Conservation (phyloP, 352 stramenopile genomes). For the Lagenidium giganteum region DNA sequence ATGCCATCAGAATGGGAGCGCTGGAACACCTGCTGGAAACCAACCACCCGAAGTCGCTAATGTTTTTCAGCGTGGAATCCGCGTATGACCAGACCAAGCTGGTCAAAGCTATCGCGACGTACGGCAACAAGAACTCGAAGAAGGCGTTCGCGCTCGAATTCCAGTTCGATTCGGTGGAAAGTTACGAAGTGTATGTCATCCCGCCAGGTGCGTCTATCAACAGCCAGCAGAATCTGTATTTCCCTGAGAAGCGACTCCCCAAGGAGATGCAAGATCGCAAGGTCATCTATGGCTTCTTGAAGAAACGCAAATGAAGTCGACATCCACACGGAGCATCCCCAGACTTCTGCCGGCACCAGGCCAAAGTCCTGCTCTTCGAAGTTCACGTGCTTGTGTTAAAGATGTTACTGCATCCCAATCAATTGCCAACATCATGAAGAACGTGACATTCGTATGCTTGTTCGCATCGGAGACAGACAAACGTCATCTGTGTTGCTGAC, state of each 20-base stretch:
- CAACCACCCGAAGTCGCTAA: conserved; percentile 31
- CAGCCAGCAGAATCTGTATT: conserved; percentile 70
- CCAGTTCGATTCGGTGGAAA: conserved; percentile 26
- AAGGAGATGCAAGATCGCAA: conserved; percentile 41
- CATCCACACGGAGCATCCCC: too few relatives aligned
- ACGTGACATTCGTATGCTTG: too few relatives aligned
- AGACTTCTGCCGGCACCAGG: too few relatives aligned
- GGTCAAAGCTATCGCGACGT: conserved; percentile 55
- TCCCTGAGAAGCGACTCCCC: conserved; percentile 41
- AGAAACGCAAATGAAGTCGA: too few relatives aligned
- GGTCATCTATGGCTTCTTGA: conserved; percentile 58
- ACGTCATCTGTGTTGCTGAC: too few relatives aligned
- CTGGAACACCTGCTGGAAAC: conserved; percentile 40
- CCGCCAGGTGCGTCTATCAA: conserved; percentile 73
- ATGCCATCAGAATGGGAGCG: conserved; percentile 29
- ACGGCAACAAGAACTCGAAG: conserved; percentile 57
- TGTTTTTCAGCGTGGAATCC: conserved; percentile 62
- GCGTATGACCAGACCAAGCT: conserved; percentile 70
- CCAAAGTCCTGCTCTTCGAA: too few relatives aligned
- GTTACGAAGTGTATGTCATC: conserved; percentile 61
- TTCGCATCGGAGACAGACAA: too few relatives aligned
- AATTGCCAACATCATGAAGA: too few relatives aligned
- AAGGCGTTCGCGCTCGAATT: conserved; percentile 40
- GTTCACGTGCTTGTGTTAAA: too few relatives aligned
- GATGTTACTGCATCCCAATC: too few relatives aligned